Base-by-base conservation (phyloP, 192 early-diverging fungal species). In the Entophlyctis luteolus region DNA sequence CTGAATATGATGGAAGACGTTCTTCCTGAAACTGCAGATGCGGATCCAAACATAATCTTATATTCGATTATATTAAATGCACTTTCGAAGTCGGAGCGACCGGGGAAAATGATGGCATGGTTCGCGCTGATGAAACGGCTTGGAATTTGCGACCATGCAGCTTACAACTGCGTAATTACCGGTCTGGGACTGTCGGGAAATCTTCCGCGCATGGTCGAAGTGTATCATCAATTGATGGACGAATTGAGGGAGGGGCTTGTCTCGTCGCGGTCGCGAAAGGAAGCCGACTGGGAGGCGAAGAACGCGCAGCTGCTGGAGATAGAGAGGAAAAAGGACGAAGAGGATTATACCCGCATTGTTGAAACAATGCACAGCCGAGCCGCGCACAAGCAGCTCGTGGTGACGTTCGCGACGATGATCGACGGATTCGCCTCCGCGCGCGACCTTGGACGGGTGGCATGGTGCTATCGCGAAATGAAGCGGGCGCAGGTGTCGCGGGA, bases 401-500 rank as follows among this genome's bases (percentile, higher is more conserved):
- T 54, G 18, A 66, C 63, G n/a, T 66, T 38, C 37, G 25, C 27
- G 36, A 66, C 63, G 4, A 14, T 66, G 31, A 37, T 54, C 8
- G 63, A 66, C 5, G 63, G 32, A 28, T 66, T 38, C 33, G 25
- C 42, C 10, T 18, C 23, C 4, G 16, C 14, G 1, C 49, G 63
- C 2, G 8, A 54, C 22, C 31, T 55, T 22, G 63, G 52, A 6
- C 16, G 36, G 10, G 50, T 66, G 14, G 52, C 36, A 22, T 66
- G 63, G 63, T 45, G 52, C 1, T 39, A 38, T 66, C 48, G 27
- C 16, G 63, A 66, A 31, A 66, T 66, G 48, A 42, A 14, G 38
- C 8, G 27, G 25, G 12, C 4, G 3, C 37, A 39, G 4, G 35
- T 56, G 12, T 16, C 55, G 27, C 0, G 16, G 16, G 32, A 56